Evolutionary conservation across 768 basidiomycete genomes (phyloP), one percentile per base, ranked within the genome.

Genomic region (Mycena filopes): DNA sequence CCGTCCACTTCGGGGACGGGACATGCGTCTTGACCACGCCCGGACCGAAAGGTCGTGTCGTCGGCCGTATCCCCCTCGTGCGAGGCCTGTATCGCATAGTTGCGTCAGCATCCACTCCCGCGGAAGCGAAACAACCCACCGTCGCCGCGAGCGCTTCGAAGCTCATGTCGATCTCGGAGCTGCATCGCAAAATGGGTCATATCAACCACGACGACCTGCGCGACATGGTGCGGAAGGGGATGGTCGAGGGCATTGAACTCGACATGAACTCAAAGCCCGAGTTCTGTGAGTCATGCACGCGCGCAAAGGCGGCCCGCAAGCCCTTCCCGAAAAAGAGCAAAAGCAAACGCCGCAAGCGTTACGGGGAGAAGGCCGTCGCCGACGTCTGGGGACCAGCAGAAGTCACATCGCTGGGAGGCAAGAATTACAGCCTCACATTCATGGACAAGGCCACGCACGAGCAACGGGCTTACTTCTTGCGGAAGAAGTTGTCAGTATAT

Each of bases 161-260:
- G 38, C 12, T 51, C 28, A 60, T 77, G 23, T 70, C 72, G 16
- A 73, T 79, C 12, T 33, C 31, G 31, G 72, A 79, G 45, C 67
- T 81, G 11, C 82, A 83, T 49, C 65, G 67, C 2, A 47, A 57
- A 15, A 72, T 82, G 57, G 80, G 78, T 1, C 82, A 83, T 56
- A 72, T 80, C 18, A 70, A 77, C 20, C 71, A 70, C 9, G 65
- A 72, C 0, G 63, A 73, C 8, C 73, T 78, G 23, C 56, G 65
- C 4, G 33, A 71, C 16, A 74, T 79, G 74, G 61, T 79, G 2
- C 41, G 59, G 11, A 67, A 76, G 20, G 74, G 72, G 1, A 65
- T 73, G 56, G 64, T 82, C 18, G 70, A 50, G 1, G 80, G 79
- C 1, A 64, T 83, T 18, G 67, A 70, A 9, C 69, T 82, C 2